phyloP scores from a whole-genome alignment of 2,329 filamentous ascomycete species.

The Ophiostoma perfectum region DNA sequence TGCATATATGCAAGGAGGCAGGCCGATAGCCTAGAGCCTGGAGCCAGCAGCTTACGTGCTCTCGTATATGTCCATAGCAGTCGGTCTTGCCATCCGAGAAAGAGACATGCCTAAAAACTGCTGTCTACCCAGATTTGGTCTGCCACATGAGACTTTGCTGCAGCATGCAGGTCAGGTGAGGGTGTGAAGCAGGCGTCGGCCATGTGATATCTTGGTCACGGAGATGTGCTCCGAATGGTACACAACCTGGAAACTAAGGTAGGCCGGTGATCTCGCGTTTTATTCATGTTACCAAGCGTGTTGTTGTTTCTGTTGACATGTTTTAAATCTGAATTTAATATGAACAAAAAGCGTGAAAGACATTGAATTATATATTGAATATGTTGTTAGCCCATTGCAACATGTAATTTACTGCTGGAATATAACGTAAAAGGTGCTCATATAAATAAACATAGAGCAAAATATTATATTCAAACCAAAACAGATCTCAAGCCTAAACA shows the following conservation, averaged over 20 bases:
- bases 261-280: background rate
- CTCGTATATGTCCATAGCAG: background rate
- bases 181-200: background rate
- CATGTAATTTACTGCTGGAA: no score
- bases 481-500: no score
- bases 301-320: background rate
- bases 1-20: conserved; percentile 7
- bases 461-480: no score
- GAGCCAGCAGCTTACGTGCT: background rate
- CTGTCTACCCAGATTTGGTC: background rate
- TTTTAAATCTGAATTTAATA: no score
- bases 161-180: background rate
- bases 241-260: background rate
- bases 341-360: no score
- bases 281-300: background rate
- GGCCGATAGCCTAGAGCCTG: background rate
- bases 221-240: background rate
- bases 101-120: no score
- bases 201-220: background rate
- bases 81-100: no score
- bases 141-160: background rate
- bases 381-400: no score
- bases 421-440: no score
- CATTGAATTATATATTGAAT: no score
- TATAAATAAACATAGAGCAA: no score